phyloP scores from a whole-genome alignment of 1,139 yeast species.

The Candida labiduridarum region DNA sequence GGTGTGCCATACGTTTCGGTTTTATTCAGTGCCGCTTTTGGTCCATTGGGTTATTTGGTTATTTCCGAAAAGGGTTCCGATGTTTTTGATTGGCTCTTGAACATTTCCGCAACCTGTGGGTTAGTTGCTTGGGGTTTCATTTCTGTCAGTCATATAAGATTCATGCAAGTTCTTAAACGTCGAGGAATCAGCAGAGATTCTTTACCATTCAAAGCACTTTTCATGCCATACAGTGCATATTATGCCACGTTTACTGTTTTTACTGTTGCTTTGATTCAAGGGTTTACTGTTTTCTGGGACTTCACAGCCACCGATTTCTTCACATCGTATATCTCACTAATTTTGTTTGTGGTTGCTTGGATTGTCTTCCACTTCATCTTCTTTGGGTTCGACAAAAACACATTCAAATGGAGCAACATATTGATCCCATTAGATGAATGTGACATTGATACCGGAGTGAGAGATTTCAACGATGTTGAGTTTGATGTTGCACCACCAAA shows the following conservation, averaged over 20 bases:
- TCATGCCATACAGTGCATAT: slow-evolving; percentile 67
- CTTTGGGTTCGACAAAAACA: slow-evolving; percentile 32
- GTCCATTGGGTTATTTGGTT: slow-evolving; percentile 70
- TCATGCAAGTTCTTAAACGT: slow-evolving; percentile 59
- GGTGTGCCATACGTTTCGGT: slow-evolving; percentile 78
- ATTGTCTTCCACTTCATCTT: slow-evolving; percentile 52
- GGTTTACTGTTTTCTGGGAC: slow-evolving; percentile 62
- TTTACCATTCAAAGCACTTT: slow-evolving; percentile 70
- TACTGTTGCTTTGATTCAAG: slow-evolving; percentile 67
- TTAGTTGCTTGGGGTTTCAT: slow-evolving; percentile 75
- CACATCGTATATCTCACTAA: slow-evolving; percentile 64
- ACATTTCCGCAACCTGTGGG: slow-evolving; percentile 78
- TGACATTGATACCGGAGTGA: slow-evolving; percentile 63
- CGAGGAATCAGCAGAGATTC: slow-evolving; percentile 65
- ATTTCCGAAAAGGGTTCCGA: slow-evolving; percentile 59
- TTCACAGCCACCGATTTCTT: slow-evolving; percentile 59
- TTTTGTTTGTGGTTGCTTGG: slow-evolving; percentile 57
- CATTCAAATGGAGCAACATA: slow-evolving; percentile 34
- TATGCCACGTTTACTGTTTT: slow-evolving; percentile 54
- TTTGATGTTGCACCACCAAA: slow-evolving; percentile 49
- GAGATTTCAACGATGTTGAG: slow-evolving; percentile 54
- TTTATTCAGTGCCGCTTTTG: slow-evolving; percentile 58
- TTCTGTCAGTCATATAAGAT: slow-evolving; percentile 64
- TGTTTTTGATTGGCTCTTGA: slow-evolving; percentile 84
- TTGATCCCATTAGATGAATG: slow-evolving; percentile 53